Base-by-base conservation (phyloP, 306 rosid genomes). In the Alnus glutinosa region DNA sequence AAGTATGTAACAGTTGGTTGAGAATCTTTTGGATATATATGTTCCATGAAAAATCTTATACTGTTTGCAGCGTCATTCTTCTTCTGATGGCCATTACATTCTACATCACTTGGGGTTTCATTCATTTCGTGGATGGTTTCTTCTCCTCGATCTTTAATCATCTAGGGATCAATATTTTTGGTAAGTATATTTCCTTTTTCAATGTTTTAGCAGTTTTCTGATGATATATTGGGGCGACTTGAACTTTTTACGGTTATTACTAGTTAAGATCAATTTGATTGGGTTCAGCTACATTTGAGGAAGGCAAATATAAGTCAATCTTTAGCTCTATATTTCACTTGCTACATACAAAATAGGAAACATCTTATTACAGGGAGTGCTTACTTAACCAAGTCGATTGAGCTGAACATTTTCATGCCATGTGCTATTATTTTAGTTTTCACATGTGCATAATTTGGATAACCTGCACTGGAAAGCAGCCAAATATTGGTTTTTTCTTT, bases 81-180 rank as follows among this genome's bases (percentile, higher is more conserved):
- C 81, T 94, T 86, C 98, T 97, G 12, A 87, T 94, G 18, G 97
- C 98, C 34, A 88, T 89, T 86, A 92, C 97, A 82, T 94, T 94
- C 84, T 94, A 89, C 66, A 58, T 94, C 79, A 92, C 97, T 0
- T 94, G 94, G 97, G 86, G 88, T 67, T 89, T 94, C 84, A 78
- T 94, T 42, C 82, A 79, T 28, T 90, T 90, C 62, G 97, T 94
- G 75, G 98, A 94, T 75, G 90, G 97, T 70, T 90, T 94, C 87
- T 92, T 94, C 87, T 94, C 98, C 74, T 97, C 97, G 0, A 71
- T 94, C 71, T 92, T 87, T 58, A 67, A 66, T 76, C 97, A 89
- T 68, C 87, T 94, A 0, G 98, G 97, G 80, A 90, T 94, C 80
- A 23, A 23, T 23, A 23, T 23, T 23, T 23, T 23, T 23, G 28